These are phyloP conservation scores for Lolium rigidum DNA, from an alignment of 176 grass and related monocot species.

Conservation along the genomic window DNA sequence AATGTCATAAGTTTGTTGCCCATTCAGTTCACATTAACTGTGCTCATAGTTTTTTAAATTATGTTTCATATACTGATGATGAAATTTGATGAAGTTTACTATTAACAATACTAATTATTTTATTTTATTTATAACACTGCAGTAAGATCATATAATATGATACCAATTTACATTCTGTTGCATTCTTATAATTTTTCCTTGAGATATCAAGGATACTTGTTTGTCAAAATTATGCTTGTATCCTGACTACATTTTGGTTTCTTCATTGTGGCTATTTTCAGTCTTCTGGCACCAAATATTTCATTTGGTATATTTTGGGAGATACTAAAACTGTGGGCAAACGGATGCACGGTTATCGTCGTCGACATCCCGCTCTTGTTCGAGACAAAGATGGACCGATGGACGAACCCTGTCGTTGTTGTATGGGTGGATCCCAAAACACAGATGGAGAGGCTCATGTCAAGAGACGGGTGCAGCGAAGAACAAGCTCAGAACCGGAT, in stretches of 20 bases:
- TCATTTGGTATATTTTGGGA: conserved; percentile 84
- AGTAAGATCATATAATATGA: neutral
- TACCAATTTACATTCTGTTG: neutral
- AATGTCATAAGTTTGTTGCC: neutral
- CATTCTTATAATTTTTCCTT: neutral
- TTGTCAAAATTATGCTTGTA: neutral
- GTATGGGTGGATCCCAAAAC: conserved; percentile 81
- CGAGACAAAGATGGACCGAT: conserved; percentile 82
- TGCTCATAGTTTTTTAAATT: neutral
- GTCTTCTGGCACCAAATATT: conserved; percentile 82
- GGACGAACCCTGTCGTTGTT: conserved; percentile 76
- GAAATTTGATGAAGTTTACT: neutral
- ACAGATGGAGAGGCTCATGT: conserved; percentile 75
- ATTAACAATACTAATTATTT: neutral
- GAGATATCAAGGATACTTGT: neutral
- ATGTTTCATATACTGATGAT: neutral
- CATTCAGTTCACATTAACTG: too few species aligned
- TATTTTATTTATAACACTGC: too few species aligned
- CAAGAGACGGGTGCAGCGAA: conserved; percentile 71
- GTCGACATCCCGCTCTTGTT: conserved; percentile 88
- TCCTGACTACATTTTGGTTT: neutral
- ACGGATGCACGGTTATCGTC: conserved; percentile 68
- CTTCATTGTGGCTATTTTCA: conserved; percentile 37
- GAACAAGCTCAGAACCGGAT: conserved; percentile 78
- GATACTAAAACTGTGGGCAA: conserved; percentile 78